Evolutionary conservation across 2,329 filamentous ascomycete species (phyloP).

Genomic region (Beauveria medogensis): DNA sequence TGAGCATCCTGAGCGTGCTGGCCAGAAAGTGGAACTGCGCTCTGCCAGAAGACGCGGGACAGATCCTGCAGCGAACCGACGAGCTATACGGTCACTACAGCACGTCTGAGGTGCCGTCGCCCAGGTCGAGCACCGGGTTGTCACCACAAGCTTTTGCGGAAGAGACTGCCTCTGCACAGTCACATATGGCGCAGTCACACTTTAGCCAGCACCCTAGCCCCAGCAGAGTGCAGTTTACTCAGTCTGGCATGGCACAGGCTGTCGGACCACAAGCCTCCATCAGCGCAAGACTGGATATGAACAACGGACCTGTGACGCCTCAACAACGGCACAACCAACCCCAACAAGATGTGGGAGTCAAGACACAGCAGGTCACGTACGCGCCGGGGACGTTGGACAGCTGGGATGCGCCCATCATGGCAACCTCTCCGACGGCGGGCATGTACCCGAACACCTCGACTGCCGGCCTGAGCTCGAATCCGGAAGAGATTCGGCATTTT

Average conservation of each 20-base stretch:
- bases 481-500: slow-evolving; percentile 2
- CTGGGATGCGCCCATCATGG: slow-evolving; percentile 4
- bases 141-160: slow-evolving; percentile 24
- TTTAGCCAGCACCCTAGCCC: slow-evolving; percentile 11
- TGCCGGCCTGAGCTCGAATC: neutral
- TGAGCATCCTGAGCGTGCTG: slow-evolving; percentile 77
- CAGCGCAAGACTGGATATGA: slow-evolving; percentile 5
- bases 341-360: neutral
- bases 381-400: slow-evolving; percentile 6
- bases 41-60: slow-evolving; percentile 72
- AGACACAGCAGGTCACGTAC: neutral
- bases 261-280: neutral
- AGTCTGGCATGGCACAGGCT: neutral
- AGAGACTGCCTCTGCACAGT: slow-evolving; percentile 12
- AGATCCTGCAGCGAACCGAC: slow-evolving; percentile 70
- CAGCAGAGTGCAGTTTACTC: slow-evolving; percentile 5
- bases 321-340: slow-evolving; percentile 7
- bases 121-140: slow-evolving; percentile 27
- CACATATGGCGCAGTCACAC: slow-evolving; percentile 10
- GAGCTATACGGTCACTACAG: slow-evolving; percentile 68
- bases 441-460: neutral
- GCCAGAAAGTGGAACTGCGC: slow-evolving; percentile 85
- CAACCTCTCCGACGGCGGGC: neutral
- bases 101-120: slow-evolving; percentile 52
- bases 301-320: neutral